Evolutionary conservation across 225 moss, liverwort and hornwort species (phyloP), one percentile per base, ranked within the genome.

Genomic region (Straminergon stramineum): DNA sequence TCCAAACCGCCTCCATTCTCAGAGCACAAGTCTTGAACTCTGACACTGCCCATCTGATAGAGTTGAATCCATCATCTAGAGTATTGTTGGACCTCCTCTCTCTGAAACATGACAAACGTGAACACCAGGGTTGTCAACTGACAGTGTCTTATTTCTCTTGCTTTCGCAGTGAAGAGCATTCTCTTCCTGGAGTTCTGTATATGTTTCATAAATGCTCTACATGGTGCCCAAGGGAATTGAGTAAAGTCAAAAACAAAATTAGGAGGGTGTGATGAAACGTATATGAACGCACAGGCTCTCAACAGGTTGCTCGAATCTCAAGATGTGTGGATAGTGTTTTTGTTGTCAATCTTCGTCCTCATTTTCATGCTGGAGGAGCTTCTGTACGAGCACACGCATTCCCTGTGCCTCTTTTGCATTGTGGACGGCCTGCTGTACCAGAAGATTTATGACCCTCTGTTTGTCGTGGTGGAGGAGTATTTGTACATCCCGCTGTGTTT

Each of bases 391-490:
- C 97, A 98, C 83, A 93, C 95, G 43, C 98, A 97, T 66, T 90
- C 95, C 41, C 89, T 96, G 37, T 98, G 98, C 89, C 75, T 96
- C 48, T 93, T 96, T 39, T 98, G 97, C 88, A 96, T 98, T 57
- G 81, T 98, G 58, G 95, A 97, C 79, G 96, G 98, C 74, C 96
- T 98, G 86, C 88, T 98, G 5, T 93, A 94, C 86, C 98, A 97
- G 74, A 98, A 98, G 91, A 88, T 97, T 69, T 95, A 97, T 17
- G 97, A 98, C 85, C 97, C 98, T 15, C 86, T 98, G 34, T 96
- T 95, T 78, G 84, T 96, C 56, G 35, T 98, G 11, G 77, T 96
- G 82, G 96, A 98, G 89, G 98, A 98, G 80, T 96, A 96, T 77
- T 17, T 97, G 11, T 97, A 96, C 88, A 94, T 96, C 70, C 97